These are phyloP conservation scores for Naumovozyma baii DNA, from an alignment of 805 yeast species.

Conservation along the genomic window DNA sequence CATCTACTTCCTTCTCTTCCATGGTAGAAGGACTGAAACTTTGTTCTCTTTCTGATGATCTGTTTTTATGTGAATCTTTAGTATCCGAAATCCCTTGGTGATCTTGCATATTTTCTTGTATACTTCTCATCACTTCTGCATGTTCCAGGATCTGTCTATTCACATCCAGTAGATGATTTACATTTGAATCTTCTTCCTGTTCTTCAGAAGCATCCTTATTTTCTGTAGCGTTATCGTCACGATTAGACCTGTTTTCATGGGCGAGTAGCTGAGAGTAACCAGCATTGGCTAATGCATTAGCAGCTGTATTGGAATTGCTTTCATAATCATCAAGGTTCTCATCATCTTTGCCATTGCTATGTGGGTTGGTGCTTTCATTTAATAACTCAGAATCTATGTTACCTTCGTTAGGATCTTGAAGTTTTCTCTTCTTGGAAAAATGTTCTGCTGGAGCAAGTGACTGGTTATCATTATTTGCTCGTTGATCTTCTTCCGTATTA, in stretches of 20 bases:
- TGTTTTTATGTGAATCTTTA: too few species aligned
- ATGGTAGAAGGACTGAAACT: not conserved
- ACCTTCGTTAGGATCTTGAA: constrained; percentile 10
- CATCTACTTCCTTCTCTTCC: not conserved
- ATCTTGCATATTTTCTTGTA: not conserved
- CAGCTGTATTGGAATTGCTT: constrained; percentile 13
- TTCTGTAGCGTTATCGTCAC: constrained; percentile 11
- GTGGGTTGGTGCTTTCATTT: constrained; percentile 4
- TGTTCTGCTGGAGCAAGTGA: not conserved
- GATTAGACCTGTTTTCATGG: constrained; percentile 10
- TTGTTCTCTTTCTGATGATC: not conserved
- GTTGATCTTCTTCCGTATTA: too few species aligned
- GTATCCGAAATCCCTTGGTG: not conserved
- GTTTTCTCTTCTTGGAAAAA: constrained; percentile 4
- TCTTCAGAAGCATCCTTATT: constrained; percentile 4
- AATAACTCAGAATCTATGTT: constrained; percentile 28
- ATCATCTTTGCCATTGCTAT: constrained; percentile 1
- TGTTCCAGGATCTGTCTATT: constrained; percentile 2
- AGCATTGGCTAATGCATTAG: constrained; percentile 23
- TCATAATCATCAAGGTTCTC: constrained; percentile 5
- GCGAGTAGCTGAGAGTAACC: constrained; percentile 19
- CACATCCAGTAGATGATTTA: not conserved
- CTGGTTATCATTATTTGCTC: not conserved
- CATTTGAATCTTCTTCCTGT: constrained; percentile 2
- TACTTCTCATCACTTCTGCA: not conserved